A percentile compares a stretch with the other conserved stretches of the same genome.
These are phyloP conservation scores for Penicillium riverlandense DNA, from an alignment of 495 filamentous ascomycete genomes.

Conservation along the genomic window DNA sequence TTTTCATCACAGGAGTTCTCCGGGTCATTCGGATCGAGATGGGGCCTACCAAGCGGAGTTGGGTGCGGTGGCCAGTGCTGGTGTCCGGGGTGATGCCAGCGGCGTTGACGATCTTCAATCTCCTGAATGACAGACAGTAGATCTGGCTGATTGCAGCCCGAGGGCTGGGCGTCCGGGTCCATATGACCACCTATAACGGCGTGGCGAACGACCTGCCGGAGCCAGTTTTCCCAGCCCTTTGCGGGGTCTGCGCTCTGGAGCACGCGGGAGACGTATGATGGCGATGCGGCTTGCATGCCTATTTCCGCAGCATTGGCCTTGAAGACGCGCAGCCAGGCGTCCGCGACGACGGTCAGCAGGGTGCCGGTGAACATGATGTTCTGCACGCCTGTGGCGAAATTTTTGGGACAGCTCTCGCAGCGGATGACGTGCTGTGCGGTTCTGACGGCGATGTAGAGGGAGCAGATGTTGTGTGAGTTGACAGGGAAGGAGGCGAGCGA, in stretches of 20 bases:
- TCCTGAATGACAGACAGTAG: slow-evolving; percentile 31
- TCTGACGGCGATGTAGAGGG: slow-evolving; percentile 49
- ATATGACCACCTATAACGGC: slow-evolving; percentile 28
- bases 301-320: slow-evolving; percentile 28
- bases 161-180: slow-evolving; percentile 10
- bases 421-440: slow-evolving; percentile 51
- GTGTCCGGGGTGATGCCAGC: slow-evolving; percentile 30
- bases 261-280: slow-evolving; percentile 21
- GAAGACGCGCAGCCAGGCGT: slow-evolving; percentile 44
- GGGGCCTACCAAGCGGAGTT: too few species aligned
- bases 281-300: slow-evolving; percentile 27
- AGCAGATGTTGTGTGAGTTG: slow-evolving; percentile 42
- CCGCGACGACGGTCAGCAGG: slow-evolving; percentile 53
- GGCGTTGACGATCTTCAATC: slow-evolving; percentile 35
- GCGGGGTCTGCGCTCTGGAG: slow-evolving; percentile 18
- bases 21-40: neutral
- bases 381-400: slow-evolving; percentile 43
- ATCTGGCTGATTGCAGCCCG: slow-evolving; percentile 20
- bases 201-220: slow-evolving; percentile 30
- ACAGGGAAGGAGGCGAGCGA: slow-evolving; percentile 35
- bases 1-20: slow-evolving; percentile 17
- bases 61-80: slow-evolving; percentile 3
- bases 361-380: slow-evolving; percentile 63
- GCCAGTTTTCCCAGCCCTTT: slow-evolving; percentile 31
- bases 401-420: slow-evolving; percentile 49